Conservation (phyloP, 192 early-diverging fungal genomes). For the Gigaspora rosea region DNA sequence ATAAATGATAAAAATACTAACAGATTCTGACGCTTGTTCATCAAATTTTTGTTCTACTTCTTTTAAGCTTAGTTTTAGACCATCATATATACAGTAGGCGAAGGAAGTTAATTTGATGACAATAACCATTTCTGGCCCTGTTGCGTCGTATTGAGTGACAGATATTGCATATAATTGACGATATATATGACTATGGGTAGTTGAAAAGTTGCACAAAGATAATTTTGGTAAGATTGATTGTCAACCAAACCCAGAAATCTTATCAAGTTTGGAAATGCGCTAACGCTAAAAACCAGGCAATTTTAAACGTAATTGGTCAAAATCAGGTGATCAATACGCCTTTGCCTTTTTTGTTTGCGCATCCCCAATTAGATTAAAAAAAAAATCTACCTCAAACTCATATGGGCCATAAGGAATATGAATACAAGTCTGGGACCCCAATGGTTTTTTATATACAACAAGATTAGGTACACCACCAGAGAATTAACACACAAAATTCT, state of each 20-base stretch:
- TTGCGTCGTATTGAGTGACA: slow-evolving; percentile 72
- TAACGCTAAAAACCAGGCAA: not conserved
- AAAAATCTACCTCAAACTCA: slow-evolving; percentile 55
- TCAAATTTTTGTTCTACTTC: too few relatives aligned
- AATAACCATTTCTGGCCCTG: slow-evolving; percentile 92
- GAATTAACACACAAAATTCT: slow-evolving; percentile 53
- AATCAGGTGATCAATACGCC: too few relatives aligned
- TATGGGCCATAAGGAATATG: slow-evolving; percentile 61
- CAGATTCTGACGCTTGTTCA: not conserved
- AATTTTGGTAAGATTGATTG: not conserved
- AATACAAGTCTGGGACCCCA: slow-evolving; percentile 62
- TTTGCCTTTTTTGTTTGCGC: too few relatives aligned
- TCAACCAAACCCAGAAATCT: not conserved
- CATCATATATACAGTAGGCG: slow-evolving; percentile 83
- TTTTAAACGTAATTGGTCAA: too few relatives aligned
- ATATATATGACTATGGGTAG: slow-evolving; percentile 48
- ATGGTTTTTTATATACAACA: slow-evolving; percentile 43
- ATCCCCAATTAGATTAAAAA: too few relatives aligned
- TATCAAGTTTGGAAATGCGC: not conserved
- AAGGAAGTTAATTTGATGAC: slow-evolving; percentile 88
- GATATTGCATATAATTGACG: slow-evolving; percentile 50
- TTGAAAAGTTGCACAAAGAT: slow-evolving; percentile 19
- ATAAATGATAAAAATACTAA: not conserved
- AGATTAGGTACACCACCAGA: slow-evolving; percentile 56
- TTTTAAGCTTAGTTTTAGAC: slow-evolving; percentile 46